Evolutionary conservation across 306 rosid species (phyloP).

Genomic region (Quercus bicolor): DNA sequence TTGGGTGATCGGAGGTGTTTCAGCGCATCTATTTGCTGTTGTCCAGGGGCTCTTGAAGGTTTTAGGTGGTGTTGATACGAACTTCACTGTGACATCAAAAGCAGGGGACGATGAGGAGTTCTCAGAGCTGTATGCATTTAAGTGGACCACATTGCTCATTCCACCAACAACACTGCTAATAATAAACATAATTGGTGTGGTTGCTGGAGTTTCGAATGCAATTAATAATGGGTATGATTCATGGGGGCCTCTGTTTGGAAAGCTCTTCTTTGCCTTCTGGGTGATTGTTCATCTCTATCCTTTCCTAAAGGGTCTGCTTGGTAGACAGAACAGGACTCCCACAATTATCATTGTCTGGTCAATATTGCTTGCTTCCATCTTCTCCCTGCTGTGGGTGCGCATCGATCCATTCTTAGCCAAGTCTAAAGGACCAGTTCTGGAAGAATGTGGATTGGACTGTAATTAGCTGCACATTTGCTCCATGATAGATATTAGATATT

Average conservation of each 20-base stretch:
- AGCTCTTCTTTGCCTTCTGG: constrained; percentile 60
- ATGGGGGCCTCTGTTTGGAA: constrained; percentile 68
- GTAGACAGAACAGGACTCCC: constrained; percentile 63
- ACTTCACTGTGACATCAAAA: constrained; percentile 48
- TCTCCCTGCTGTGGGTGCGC: constrained; percentile 64
- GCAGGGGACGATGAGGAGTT: constrained; percentile 19
- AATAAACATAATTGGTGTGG: constrained; percentile 55
- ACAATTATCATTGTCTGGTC: constrained; percentile 79
- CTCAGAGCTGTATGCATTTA: constrained; percentile 34
- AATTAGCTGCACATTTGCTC: constrained; percentile 24
- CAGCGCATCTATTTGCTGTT: constrained; percentile 57
- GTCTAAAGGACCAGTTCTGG: constrained; percentile 45
- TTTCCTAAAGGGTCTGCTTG: constrained; percentile 56
- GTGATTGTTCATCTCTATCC: constrained; percentile 73
- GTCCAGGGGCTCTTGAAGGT: constrained; percentile 58
- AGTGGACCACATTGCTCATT: constrained; percentile 61
- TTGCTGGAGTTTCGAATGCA: constrained; percentile 61
- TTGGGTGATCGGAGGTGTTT: constrained; percentile 76
- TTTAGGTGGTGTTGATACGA: constrained; percentile 54
- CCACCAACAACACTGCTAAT: constrained; percentile 69
- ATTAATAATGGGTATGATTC: constrained; percentile 55
- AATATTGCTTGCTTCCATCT: constrained; percentile 60
- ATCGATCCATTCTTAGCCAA: constrained; percentile 60
- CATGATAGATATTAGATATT: neutral
- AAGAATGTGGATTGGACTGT: constrained; percentile 79